Conservation (phyloP, 441 rosid genomes). For the Aquilaria agallochum region DNA sequence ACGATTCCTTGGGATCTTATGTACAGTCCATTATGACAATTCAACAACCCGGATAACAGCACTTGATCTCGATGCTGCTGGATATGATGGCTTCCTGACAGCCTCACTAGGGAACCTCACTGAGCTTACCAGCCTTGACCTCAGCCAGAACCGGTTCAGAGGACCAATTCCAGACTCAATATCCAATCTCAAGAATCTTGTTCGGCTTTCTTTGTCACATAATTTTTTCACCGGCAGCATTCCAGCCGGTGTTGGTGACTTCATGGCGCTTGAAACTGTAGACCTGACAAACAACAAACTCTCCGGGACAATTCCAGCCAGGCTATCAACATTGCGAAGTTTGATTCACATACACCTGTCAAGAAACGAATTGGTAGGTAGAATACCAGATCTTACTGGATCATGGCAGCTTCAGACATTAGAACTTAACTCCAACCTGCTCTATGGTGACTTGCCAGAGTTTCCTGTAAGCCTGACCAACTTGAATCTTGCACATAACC, state of each 20-base stretch:
- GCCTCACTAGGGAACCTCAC: constrained; percentile 43
- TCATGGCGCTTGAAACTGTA: constrained; percentile 29
- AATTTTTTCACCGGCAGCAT: constrained; percentile 52
- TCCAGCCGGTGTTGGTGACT: constrained; percentile 23
- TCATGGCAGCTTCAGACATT: constrained; percentile 47
- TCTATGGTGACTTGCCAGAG: constrained; percentile 35
- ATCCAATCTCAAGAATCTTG: constrained; percentile 37
- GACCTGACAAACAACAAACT: constrained; percentile 49
- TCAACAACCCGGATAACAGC: constrained; percentile 33
- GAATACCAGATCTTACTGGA: constrained; percentile 42
- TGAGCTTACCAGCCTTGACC: constrained; percentile 41
- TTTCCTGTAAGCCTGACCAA: constrained; percentile 41
- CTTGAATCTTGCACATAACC: constrained; percentile 32
- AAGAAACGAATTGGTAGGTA: constrained; percentile 39
- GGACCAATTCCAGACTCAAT: constrained; percentile 52
- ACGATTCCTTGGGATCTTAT: constrained; percentile 47
- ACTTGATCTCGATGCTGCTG: constrained; percentile 42
- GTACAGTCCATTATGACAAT: constrained; percentile 35
- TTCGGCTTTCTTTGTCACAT: constrained; percentile 25
- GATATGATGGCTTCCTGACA: constrained; percentile 54
- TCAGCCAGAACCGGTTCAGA: constrained; percentile 41
- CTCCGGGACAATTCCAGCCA: constrained; percentile 38
- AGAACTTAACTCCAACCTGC: constrained; percentile 40
- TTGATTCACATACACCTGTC: constrained; percentile 33
- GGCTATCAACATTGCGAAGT: constrained; percentile 37